phyloP scores from a whole-genome alignment of 108 stramenopile genomes.

The Bacterosira constricta region DNA sequence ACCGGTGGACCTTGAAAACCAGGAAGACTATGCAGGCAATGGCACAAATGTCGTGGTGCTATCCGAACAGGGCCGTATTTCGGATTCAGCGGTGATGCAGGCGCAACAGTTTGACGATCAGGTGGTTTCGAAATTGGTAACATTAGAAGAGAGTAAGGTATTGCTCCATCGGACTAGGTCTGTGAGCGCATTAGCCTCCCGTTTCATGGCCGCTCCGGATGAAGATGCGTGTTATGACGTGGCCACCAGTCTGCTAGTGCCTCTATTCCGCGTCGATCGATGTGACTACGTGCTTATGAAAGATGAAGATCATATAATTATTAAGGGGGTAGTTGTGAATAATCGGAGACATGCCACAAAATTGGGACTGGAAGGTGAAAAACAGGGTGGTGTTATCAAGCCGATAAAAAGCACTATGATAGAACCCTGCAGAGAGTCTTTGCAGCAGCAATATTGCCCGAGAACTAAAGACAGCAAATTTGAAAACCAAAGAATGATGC shows the following conservation, averaged over 20 bases:
- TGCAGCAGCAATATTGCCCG: slow-evolving; percentile 23
- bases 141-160: slow-evolving; percentile 24
- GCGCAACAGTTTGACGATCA: slow-evolving; percentile 24
- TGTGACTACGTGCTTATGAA: slow-evolving; percentile 28
- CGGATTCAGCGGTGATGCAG: slow-evolving; percentile 14
- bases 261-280: slow-evolving; percentile 36
- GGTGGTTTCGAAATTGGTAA: slow-evolving; percentile 26
- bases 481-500: neutral
- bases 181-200: slow-evolving; percentile 17
- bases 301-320: slow-evolving; percentile 29
- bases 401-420: slow-evolving; percentile 18
- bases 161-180: slow-evolving; percentile 33
- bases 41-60: slow-evolving; percentile 27
- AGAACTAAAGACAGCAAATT: slow-evolving; percentile 22
- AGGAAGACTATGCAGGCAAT: neutral
- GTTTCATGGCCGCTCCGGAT: slow-evolving; percentile 41
- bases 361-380: slow-evolving; percentile 13
- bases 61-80: slow-evolving; percentile 14
- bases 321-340: slow-evolving; percentile 24
- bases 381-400: neutral
- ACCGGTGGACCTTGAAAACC: too few relatives aligned
- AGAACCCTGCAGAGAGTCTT: slow-evolving; percentile 9
- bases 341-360: slow-evolving; percentile 7
- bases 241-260: slow-evolving; percentile 25
- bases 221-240: slow-evolving; percentile 38